Base-by-base conservation (phyloP, 2,329 filamentous ascomycete genomes). In the Colletotrichum sp. region DNA sequence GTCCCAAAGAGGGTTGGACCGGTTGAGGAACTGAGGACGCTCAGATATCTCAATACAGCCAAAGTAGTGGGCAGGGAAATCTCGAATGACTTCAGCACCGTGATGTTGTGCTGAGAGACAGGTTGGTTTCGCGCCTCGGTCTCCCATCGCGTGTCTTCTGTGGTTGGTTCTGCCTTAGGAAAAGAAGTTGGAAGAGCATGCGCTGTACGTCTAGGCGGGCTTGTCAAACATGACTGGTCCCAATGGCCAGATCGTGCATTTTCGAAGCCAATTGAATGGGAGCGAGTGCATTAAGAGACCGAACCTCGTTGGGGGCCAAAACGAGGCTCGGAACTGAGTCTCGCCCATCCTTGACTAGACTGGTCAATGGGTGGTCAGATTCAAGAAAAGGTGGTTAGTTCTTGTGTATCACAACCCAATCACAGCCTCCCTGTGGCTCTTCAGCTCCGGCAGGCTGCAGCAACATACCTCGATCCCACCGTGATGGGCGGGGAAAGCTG, bases 301-400 rank as follows among this genome's bases (percentile, higher is more conserved):
- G 52, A 28, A 56, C n/a, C 30, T 30, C 13, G 10, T 68, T 66
- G 48, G 61, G 69, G 69, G 61, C 69, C 48, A 43, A 8, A 66
- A 71, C 48, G 30, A 48, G 61, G 69, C 69, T 71, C 61, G 26
- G 69, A 16, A 24, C 24, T 24, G 24, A 24, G 24, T 24, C 10
- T 18, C 16, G 7, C 13, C 3, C 60, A 66, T 58, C 8, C 32
- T 9, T 48, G 12, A 9, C 60, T 15, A 58, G 2, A 66, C 32
- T 30, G 69, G 32, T 38, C 32, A 38, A 43, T 60, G 32, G 69
- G 69, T 71, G 61, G 69, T 71, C 69, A 71, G 69, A 56, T n/a
- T 9, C 2, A 15, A 28, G 24, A 10, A 48, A 48, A 8, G 18
- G 43, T 56, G 48, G 48, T 48, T 16, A 18, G 24, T 6, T 26